phyloP scores from a whole-genome alignment of 805 yeast genomes.

The Alloascoidea hylecoeti region DNA sequence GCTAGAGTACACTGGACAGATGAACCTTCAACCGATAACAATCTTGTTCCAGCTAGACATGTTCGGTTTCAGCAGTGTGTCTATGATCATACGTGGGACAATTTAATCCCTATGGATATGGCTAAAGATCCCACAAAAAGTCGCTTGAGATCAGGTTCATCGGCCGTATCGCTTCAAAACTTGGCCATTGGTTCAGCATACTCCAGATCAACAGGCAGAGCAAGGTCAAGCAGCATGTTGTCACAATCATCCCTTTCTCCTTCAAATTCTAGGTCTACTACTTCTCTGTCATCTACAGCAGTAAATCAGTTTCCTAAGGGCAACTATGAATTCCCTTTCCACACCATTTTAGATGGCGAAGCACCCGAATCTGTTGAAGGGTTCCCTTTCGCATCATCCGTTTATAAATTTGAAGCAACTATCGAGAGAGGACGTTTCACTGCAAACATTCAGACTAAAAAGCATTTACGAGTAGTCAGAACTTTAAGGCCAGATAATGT shows the following conservation, averaged over 20 bases:
- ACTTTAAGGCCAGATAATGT: slow-evolving; percentile 80
- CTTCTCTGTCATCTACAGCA: slow-evolving; percentile 6
- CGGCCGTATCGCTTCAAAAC: not conserved
- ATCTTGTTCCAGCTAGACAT: slow-evolving; percentile 13
- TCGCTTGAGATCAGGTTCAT: not conserved
- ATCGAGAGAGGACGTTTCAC: slow-evolving; percentile 76
- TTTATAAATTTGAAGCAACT: slow-evolving; percentile 62
- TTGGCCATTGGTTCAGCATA: not conserved
- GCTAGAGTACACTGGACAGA: slow-evolving; percentile 56
- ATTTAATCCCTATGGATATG: slow-evolving; percentile 23
- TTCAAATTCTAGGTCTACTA: not conserved
- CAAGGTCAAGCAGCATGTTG: slow-evolving; percentile 10
- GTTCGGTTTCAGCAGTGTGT: slow-evolving; percentile 38
- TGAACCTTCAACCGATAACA: slow-evolving; percentile 25
- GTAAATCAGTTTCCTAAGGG: slow-evolving; percentile 52
- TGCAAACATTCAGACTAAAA: slow-evolving; percentile 46
- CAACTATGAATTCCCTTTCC: slow-evolving; percentile 84
- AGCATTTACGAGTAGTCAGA: slow-evolving; percentile 68
- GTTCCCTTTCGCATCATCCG: slow-evolving; percentile 60
- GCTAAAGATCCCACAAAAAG: slow-evolving; percentile 2
- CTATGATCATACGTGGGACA: slow-evolving; percentile 72
- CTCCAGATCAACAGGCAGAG: slow-evolving; percentile 13
- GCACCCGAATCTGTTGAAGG: slow-evolving; percentile 87
- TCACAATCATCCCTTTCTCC: not conserved
- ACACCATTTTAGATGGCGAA: slow-evolving; percentile 70